Conservation (phyloP, 352 stramenopile genomes). For the Globisporangium echinulatum region DNA sequence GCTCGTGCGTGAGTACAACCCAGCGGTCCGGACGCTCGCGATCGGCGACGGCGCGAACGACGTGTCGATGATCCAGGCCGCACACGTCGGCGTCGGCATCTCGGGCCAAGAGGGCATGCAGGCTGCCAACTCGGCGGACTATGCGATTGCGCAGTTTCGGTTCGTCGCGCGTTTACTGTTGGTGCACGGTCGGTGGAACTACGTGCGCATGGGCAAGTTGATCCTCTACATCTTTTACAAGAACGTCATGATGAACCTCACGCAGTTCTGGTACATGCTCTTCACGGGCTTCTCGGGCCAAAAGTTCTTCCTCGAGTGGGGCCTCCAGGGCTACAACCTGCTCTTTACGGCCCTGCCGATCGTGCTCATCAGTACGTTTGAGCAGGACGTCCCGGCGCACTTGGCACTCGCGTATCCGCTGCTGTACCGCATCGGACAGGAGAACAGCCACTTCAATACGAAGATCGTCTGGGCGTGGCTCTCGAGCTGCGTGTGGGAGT, state of each 20-base stretch:
- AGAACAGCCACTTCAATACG: slow-evolving; percentile 83
- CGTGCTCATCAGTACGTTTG: slow-evolving; percentile 75
- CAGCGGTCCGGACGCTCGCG: slow-evolving; percentile 74
- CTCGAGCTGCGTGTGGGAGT: slow-evolving; percentile 77
- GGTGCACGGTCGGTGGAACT: slow-evolving; percentile 93
- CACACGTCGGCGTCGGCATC: slow-evolving; percentile 91
- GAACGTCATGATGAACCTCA: slow-evolving; percentile 94
- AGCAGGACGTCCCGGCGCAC: slow-evolving; percentile 77
- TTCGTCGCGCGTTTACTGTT: slow-evolving; percentile 89
- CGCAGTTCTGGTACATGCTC: slow-evolving; percentile 93
- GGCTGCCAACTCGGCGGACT: slow-evolving; percentile 92
- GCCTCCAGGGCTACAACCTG: slow-evolving; percentile 85
- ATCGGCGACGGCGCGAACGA: slow-evolving; percentile 96
- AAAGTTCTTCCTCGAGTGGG: slow-evolving; percentile 85
- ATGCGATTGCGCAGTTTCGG: slow-evolving; percentile 93
- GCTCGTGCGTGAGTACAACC: slow-evolving; percentile 88
- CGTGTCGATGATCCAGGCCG: slow-evolving; percentile 94
- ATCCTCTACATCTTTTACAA: slow-evolving; percentile 96
- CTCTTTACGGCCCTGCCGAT: slow-evolving; percentile 85
- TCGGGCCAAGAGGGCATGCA: slow-evolving; percentile 92
- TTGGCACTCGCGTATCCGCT: slow-evolving; percentile 64
- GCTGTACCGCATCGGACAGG: slow-evolving; percentile 79
- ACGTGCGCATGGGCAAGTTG: slow-evolving; percentile 90
- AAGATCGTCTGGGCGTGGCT: slow-evolving; percentile 83
- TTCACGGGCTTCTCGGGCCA: slow-evolving; percentile 86